Evolutionary conservation across 208 protist species (phyloP).

Genomic region (Leishmania lainsoni): DNA sequence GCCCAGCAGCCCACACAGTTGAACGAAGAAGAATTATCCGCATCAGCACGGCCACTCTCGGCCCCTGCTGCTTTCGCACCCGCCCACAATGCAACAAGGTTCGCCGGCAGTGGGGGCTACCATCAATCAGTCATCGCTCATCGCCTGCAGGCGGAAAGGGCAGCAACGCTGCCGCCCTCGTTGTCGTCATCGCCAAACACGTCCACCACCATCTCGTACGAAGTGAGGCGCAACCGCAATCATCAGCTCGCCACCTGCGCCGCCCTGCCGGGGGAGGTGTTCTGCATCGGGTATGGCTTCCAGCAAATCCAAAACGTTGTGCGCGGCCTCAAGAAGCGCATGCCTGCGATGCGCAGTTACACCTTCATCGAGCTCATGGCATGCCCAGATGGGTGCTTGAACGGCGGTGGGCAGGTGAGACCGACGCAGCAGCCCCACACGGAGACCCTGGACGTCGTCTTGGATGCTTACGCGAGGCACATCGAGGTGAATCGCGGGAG

Average conservation of each 20-base stretch:
- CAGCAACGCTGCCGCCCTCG: neutral
- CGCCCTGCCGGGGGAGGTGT: conserved; percentile 42
- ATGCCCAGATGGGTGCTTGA: conserved; percentile 97
- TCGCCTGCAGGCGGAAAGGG: neutral
- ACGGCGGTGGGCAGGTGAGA: conserved; percentile 95
- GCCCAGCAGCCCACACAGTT: neutral
- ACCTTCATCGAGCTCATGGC: conserved; percentile 99
- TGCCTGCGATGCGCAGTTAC: conserved; percentile 44
- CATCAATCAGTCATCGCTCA: conserved; percentile 48
- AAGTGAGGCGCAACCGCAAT: conserved; percentile 71
- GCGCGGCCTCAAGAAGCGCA: conserved; percentile 88
- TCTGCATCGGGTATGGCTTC: conserved; percentile 96
- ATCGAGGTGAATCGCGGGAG: neutral
- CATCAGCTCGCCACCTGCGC: conserved; percentile 55
- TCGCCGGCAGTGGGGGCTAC: conserved; percentile 79
- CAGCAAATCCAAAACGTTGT: conserved; percentile 98
- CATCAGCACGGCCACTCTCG: neutral
- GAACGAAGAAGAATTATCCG: neutral
- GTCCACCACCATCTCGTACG: conserved; percentile 39
- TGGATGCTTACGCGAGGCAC: conserved; percentile 15
- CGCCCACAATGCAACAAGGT: conserved; percentile 21
- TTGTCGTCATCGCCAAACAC: neutral
- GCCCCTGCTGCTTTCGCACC: neutral
- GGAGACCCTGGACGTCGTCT: conserved; percentile 20
- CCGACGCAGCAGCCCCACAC: conserved; percentile 18